Evolutionary conservation across 2,329 filamentous ascomycete species (phyloP).

Genomic region (Monilinia vaccinii-corymbosi): DNA sequence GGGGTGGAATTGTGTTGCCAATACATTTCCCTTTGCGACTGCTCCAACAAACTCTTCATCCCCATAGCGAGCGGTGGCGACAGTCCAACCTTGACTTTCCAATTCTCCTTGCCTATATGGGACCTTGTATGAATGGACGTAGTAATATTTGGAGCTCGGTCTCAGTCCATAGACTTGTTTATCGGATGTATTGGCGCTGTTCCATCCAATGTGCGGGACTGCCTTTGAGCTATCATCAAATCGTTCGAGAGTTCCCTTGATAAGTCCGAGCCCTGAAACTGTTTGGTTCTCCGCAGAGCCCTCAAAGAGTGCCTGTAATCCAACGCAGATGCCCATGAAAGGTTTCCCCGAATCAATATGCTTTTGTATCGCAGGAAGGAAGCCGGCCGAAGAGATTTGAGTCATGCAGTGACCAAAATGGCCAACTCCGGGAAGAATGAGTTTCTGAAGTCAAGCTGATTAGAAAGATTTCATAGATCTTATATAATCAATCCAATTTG

Average conservation of each 20-base stretch:
- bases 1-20: slow-evolving; percentile 94
- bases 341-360: slow-evolving; percentile 90
- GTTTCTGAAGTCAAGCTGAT: slow-evolving; percentile 49
- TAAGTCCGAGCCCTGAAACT: slow-evolving; percentile 65
- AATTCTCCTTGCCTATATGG: slow-evolving; percentile 65
- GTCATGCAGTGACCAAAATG: slow-evolving; percentile 95
- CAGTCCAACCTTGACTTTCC: slow-evolving; percentile 76
- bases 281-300: slow-evolving; percentile 70
- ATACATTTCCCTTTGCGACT: slow-evolving; percentile 73
- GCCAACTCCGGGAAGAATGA: slow-evolving; percentile 92
- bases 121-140: slow-evolving; percentile 89
- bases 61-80: slow-evolving; percentile 86
- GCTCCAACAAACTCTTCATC: slow-evolving; percentile 86
- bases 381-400: slow-evolving; percentile 74
- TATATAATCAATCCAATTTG: background rate
- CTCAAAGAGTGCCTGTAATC: slow-evolving; percentile 81
- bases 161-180: slow-evolving; percentile 68
- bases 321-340: slow-evolving; percentile 97
- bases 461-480: background rate
- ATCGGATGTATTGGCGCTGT: slow-evolving; percentile 62
- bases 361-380: slow-evolving; percentile 68
- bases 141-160: slow-evolving; percentile 91
- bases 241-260: slow-evolving; percentile 60
- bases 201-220: slow-evolving; percentile 99
- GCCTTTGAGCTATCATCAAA: slow-evolving; percentile 75